These are phyloP conservation scores for Tetracladium setigerum DNA, from an alignment of 495 filamentous ascomycete genomes.

Conservation along the genomic window DNA sequence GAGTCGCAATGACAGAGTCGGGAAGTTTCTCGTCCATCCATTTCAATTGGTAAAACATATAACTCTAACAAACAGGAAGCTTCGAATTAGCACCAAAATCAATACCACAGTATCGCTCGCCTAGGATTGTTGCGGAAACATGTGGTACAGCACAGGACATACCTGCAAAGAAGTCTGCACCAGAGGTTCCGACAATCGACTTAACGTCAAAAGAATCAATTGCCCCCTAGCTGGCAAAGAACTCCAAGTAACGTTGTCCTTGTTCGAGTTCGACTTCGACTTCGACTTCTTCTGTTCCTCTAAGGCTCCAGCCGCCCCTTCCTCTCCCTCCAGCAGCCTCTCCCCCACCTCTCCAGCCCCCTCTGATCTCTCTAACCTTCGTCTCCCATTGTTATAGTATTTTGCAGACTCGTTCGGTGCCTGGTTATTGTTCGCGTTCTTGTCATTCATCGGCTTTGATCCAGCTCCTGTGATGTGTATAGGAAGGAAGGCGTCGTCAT, in stretches of 20 bases:
- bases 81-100: neutral
- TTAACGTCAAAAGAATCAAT: constrained; percentile 63
- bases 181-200: constrained; percentile 72
- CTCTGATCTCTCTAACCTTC: neutral
- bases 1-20: constrained; percentile 60
- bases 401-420: too few relatives aligned
- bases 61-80: constrained; percentile 30
- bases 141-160: constrained; percentile 11
- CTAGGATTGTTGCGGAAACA: neutral
- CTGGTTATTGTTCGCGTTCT: too few relatives aligned
- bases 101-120: neutral
- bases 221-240: constrained; percentile 68
- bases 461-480: too few relatives aligned
- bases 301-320: neutral
- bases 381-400: too few relatives aligned
- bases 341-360: constrained; percentile 9
- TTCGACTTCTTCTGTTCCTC: neutral
- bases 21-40: constrained; percentile 59
- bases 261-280: constrained; percentile 8
- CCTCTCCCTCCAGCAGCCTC: neutral
- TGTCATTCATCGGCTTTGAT: too few relatives aligned
- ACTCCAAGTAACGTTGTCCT: constrained; percentile 45
- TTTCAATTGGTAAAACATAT: constrained; percentile 74
- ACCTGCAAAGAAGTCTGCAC: constrained; percentile 68
- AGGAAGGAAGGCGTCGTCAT: too few relatives aligned